phyloP scores from a whole-genome alignment of 805 yeast species.

The Wickerhamomyces hampshirensis region DNA sequence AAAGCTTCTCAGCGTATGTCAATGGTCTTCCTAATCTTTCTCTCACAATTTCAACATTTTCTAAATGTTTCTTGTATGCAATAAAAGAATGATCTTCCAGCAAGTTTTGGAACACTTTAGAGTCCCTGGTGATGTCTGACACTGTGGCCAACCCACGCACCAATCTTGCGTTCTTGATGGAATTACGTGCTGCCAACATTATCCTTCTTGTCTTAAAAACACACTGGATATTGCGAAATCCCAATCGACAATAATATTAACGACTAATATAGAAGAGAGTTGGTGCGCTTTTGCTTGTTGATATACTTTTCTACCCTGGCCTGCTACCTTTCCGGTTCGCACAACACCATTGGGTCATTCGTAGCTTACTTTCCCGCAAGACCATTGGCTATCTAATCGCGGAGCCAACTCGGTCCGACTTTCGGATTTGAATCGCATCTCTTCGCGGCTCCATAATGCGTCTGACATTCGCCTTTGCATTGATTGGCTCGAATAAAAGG shows the following conservation, averaged over 20 bases:
- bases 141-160: constrained; percentile 38
- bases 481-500: no score
- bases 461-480: no score
- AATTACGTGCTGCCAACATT: constrained; percentile 21
- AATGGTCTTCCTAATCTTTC: constrained; percentile 81
- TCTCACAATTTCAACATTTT: constrained; percentile 81
- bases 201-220: no score
- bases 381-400: no score
- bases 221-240: no score
- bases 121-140: constrained; percentile 48
- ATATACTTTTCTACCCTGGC: neutral
- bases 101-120: constrained; percentile 76
- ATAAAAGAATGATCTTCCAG: constrained; percentile 81
- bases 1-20: constrained; percentile 91
- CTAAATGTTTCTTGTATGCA: constrained; percentile 86
- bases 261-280: no score
- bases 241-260: no score
- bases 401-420: no score
- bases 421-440: no score
- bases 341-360: constrained; percentile 15
- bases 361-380: no score
- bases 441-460: no score
- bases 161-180: constrained; percentile 15
- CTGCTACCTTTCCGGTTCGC: constrained; percentile 5
- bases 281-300: neutral